Evolutionary conservation across 108 stramenopile species (phyloP), one percentile per base, ranked within the genome.

Genomic region (Cyclostephanos tholiformis): DNA sequence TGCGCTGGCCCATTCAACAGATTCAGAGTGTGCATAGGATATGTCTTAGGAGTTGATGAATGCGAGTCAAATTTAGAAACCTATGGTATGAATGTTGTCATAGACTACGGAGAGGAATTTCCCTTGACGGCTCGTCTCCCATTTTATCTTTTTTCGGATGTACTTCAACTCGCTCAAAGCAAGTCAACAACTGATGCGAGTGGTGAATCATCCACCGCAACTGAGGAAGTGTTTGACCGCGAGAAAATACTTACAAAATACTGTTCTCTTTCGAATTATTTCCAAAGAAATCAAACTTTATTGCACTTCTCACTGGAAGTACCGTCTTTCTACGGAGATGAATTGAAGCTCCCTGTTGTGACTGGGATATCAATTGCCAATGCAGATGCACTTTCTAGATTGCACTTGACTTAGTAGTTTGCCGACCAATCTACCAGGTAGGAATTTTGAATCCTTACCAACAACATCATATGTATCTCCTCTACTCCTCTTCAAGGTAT

Each of bases 21-120:
- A 50, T 41, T 56, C n/a, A 65, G 56, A 53, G 50, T 71, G 20
- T 82, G 67, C 43, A 70, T 85, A 11, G 85, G 85, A 35, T 85
- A 83, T 43, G 67, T 85, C 65, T 22, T 80, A 12, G 67, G 43
- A 19, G 44, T 82, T 68, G 53, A 67, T 29, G 63, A 25, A 16
- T 20, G 13, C 23, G 29, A 44, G 30, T 17, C 39, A 23, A 20
- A 16, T 61, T 32, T 1, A 10, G 25, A 60, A 19, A 35, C 44
- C 26, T 26, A 39, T 25, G 12, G 22, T 25, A 41, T 56, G 9
- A 69, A 63, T 43, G 60, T 79, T 12, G n/a, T 75, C 10, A 66
- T 83, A 38, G 79, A 83, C 44, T 80, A 70, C 55, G 80, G 80
- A 38, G 70, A 69, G 13, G 35, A 56, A 19, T 56, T 27, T 11